Evolutionary conservation across 2,329 filamentous ascomycete species (phyloP).

Genomic region (Diplodia sapinea): DNA sequence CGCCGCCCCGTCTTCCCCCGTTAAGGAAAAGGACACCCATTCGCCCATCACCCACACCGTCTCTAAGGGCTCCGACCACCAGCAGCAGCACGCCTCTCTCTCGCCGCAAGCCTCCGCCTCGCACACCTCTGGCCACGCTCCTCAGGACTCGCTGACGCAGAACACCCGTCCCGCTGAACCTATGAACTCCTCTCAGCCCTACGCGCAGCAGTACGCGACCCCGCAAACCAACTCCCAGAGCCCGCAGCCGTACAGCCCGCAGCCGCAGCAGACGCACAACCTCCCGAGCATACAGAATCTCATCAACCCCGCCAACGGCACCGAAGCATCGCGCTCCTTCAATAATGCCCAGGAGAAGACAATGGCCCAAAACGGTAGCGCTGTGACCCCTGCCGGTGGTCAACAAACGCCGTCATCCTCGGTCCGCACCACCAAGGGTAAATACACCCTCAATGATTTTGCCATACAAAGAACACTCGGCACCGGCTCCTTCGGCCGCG

Average conservation of each 20-base stretch:
- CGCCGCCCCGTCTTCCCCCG: constrained; percentile 67
- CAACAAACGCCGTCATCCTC: constrained; percentile 40
- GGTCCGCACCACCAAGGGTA: constrained; percentile 83
- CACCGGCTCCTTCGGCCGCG: constrained; percentile 94
- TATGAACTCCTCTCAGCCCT: constrained; percentile 47
- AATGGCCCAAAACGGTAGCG: constrained; percentile 45
- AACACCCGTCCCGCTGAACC: constrained; percentile 41
- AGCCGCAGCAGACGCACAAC: constrained; percentile 61
- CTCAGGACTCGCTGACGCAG: constrained; percentile 30
- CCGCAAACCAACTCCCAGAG: constrained; percentile 38
- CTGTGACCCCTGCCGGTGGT: constrained; percentile 45
- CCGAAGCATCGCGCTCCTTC: constrained; percentile 36
- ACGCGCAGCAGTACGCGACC: constrained; percentile 43
- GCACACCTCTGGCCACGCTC: constrained; percentile 37
- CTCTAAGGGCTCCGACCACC: constrained; percentile 39
- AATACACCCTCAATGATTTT: constrained; percentile 94
- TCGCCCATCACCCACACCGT: constrained; percentile 43
- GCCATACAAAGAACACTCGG: constrained; percentile 87
- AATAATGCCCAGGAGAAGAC: constrained; percentile 34
- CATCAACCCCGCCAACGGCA: constrained; percentile 66
- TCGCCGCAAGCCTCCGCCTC: constrained; percentile 23
- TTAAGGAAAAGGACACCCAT: constrained; percentile 60
- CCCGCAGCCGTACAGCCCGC: constrained; percentile 25
- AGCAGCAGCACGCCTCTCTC: constrained; percentile 36
- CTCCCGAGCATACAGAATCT: constrained; percentile 82